Base-by-base conservation (phyloP, 2,329 filamentous ascomycete genomes). In the Septoria linicola region DNA sequence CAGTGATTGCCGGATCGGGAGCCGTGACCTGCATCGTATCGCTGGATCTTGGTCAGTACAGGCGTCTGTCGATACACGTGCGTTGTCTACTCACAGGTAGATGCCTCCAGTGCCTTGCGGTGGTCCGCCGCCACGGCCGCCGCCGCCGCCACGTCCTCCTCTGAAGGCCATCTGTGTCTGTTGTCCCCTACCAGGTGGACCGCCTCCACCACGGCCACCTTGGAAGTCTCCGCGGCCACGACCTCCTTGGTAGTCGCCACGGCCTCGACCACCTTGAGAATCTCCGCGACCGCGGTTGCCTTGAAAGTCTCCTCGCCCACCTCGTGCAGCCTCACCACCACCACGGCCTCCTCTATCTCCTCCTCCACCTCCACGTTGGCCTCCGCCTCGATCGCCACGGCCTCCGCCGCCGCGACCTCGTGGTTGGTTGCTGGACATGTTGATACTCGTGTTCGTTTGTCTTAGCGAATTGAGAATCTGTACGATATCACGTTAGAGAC, bases 191-290 rank as follows among this genome's bases (percentile, higher is more conserved):
- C 39, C 48, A 14, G 49, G 49, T 14, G 54, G 37, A 23, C 47
- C 54, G 4, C 41, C 49, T 37, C 49, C 49, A 8, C 51, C 46
- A n/a, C 55, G 48, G 23, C 51, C 62, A 39, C 60, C 61, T 17
- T 66, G 61, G 14, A 64, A 53, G 35, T 63, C 59, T 19, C 66
- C 60, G 17, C 67, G 20, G 14, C 42, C 42, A 23, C 31, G 30
- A 21, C 21, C 32, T 20, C 60, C 54, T 25, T 54, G 47, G 11
- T 61, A 58, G 49, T 60, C 59, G 49, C 65, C 59, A 41, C 62
- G 55, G 23, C 61, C 59, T 10, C 37, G 42, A 23, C 45, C 48
- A 30, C 61, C 59, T 10, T 43, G 42, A 14, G 43, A 49, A 31
- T 49, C 43, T 17, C 44, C 49, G 10, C 49, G 40, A 30, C 46